phyloP scores from a whole-genome alignment of 2,329 filamentous ascomycete genomes.

The Colletotrichum destructivum region DNA sequence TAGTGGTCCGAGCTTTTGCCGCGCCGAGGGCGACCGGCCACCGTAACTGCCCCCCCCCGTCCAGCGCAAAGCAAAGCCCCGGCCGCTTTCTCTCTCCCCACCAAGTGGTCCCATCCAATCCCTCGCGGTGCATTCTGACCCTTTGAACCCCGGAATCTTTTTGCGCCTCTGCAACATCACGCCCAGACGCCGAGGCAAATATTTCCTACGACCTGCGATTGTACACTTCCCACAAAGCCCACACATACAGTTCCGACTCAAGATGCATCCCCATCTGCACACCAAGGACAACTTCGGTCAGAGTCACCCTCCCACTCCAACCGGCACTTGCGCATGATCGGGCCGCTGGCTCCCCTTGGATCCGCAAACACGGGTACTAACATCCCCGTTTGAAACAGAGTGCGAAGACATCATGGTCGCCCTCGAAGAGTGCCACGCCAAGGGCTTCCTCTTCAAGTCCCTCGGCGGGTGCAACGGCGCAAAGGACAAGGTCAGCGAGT shows the following conservation, averaged over 20 bases:
- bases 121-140: slow-evolving; percentile 23
- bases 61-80: slow-evolving; percentile 24
- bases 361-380: not conserved
- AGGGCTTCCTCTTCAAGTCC: slow-evolving; percentile 92
- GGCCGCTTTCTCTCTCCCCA: slow-evolving; percentile 18
- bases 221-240: not conserved
- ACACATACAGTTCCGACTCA: not conserved
- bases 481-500: slow-evolving; percentile 88
- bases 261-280: slow-evolving; percentile 97
- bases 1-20: slow-evolving; percentile 42
- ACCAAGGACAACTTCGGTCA: slow-evolving; percentile 91
- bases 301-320: slow-evolving; percentile 26
- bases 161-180: slow-evolving; percentile 22
- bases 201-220: not conserved
- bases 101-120: slow-evolving; percentile 34
- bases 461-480: slow-evolving; percentile 90
- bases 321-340: not conserved
- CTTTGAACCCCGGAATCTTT: slow-evolving; percentile 26
- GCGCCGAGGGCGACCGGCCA: not conserved
- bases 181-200: slow-evolving; percentile 2
- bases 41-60: not conserved
- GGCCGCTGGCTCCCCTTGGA: not conserved
- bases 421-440: slow-evolving; percentile 95
- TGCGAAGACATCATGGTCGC: slow-evolving; percentile 95
- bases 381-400: slow-evolving; percentile 65